A percentile compares a stretch with the other conserved stretches of the same genome.
phyloP scores from a whole-genome alignment of 2,329 filamentous ascomycete genomes.

The Fonsecaea monophora region DNA sequence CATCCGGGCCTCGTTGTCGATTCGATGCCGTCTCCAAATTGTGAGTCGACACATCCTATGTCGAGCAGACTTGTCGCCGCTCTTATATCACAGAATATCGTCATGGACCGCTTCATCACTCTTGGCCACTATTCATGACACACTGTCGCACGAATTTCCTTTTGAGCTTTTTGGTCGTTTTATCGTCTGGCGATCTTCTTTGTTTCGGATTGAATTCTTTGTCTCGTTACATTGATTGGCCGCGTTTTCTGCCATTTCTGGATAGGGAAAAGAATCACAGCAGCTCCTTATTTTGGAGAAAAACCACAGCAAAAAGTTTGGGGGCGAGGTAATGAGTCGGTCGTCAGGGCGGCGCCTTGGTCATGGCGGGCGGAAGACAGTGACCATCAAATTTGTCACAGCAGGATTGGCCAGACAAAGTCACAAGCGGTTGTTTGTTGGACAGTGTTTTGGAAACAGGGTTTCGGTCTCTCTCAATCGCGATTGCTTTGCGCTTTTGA shows the following conservation, averaged over 20 bases:
- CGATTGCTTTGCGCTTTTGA: neutral
- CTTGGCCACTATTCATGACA: neutral
- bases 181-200: neutral
- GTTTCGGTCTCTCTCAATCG: neutral
- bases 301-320: slow-evolving; percentile 15
- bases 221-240: neutral
- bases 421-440: neutral
- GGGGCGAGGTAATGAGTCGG: slow-evolving; percentile 8
- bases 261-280: neutral
- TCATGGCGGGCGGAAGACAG: neutral
- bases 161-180: neutral
- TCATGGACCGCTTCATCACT: neutral
- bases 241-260: neutral
- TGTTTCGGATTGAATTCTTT: slow-evolving; percentile 1
- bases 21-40: neutral
- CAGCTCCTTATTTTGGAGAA: neutral
- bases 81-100: neutral
- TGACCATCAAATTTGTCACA: neutral
- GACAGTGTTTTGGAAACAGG: neutral
- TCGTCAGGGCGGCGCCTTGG: neutral
- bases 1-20: neutral
- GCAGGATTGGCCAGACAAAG: neutral
- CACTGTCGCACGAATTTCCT: slow-evolving; percentile 13
- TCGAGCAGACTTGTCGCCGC: neutral
- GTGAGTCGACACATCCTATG: neutral